Evolutionary conservation across 257 asterid species (phyloP), one percentile per base, ranked within the genome.

Genomic region (Solanum sitiens): DNA sequence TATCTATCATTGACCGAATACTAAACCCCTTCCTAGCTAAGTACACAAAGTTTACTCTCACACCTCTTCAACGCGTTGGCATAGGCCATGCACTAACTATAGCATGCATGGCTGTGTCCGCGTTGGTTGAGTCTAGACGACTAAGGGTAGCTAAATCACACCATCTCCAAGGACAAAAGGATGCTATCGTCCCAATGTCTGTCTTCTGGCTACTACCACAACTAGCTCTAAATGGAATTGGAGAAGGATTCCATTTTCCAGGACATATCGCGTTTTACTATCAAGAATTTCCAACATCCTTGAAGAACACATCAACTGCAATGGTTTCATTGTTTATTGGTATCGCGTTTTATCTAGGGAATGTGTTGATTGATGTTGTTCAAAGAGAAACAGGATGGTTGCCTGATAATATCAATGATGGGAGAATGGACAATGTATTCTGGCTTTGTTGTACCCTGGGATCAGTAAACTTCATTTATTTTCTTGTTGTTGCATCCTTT

Each of bases 401-500:
- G 87, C 98, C 92, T 4, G 95, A 95, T n/a, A 85, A 95, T 53
- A 92, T 95, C 21, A 90, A 94, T 44, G 32, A 92, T 33, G 98
- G 98, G 86, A 92, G 98, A 91, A 84, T 94, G n/a, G 97, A 94
- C 88, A 90, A 93, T 83, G 92, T 95, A 83, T 95, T 90, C 42
- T 95, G 98, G 98, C 27, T 88, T 18, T 93, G 92, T 35, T 91
- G 94, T 88, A 70, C 86, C 2, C 42, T 93, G 13, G 98, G 94
- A 79, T 93, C 88, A 2, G 1, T 92, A 25, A 95, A 94, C 76
- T 91, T 91, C 44, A 88, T 37, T 14, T 94, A 94, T 73, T 95
- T 63, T 90, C 87, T 95, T 2, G 87, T 88, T 2, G 94, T 97
- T 87, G 86, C 91, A 13, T 84, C 27, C n/a, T 47, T 88, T n/a